These are phyloP conservation scores for Spencermartinsiella europaea DNA, from an alignment of 805 yeast species.

Conservation along the genomic window DNA sequence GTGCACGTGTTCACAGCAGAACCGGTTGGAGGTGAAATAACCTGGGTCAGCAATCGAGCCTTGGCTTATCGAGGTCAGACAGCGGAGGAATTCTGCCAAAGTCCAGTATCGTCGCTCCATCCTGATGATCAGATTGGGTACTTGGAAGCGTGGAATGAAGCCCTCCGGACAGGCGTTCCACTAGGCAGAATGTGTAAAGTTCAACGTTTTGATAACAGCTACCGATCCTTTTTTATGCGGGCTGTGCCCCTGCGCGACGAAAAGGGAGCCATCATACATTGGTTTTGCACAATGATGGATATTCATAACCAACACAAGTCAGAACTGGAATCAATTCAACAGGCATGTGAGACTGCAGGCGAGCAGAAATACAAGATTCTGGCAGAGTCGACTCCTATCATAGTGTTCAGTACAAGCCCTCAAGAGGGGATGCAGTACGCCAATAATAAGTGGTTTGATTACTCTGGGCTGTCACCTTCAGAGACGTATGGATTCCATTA, in stretches of 20 bases:
- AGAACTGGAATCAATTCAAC: conserved; percentile 25
- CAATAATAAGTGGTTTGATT: conserved; percentile 30
- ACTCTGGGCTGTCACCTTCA: conserved; percentile 25
- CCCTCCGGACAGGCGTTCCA: conserved; percentile 27
- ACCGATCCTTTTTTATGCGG: conserved; percentile 27
- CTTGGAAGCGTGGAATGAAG: conserved; percentile 24
- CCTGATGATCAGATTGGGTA: conserved; percentile 27
- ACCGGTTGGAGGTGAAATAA: conserved; percentile 26
- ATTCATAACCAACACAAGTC: conserved; percentile 31
- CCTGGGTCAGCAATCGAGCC: conserved; percentile 31
- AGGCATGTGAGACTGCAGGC: conserved; percentile 27
- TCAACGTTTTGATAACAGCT: conserved; percentile 30
- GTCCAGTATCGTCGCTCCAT: conserved; percentile 23
- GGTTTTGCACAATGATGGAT: conserved; percentile 33
- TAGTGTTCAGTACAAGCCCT: conserved; percentile 28
- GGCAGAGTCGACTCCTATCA: conserved; percentile 31
- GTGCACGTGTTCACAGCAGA: conserved; percentile 31
- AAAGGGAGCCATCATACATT: conserved; percentile 28
- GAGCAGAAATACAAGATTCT: conserved; percentile 29
- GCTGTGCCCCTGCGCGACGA: conserved; percentile 29
- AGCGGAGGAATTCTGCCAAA: conserved; percentile 22
- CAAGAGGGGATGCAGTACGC: conserved; percentile 28
- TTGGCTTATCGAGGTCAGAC: conserved; percentile 29
- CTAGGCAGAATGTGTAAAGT: conserved; percentile 26
- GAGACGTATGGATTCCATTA: conserved; percentile 28